Conservation (phyloP, 495 filamentous ascomycete species). For the Pyrenopolyporus hunteri region DNA sequence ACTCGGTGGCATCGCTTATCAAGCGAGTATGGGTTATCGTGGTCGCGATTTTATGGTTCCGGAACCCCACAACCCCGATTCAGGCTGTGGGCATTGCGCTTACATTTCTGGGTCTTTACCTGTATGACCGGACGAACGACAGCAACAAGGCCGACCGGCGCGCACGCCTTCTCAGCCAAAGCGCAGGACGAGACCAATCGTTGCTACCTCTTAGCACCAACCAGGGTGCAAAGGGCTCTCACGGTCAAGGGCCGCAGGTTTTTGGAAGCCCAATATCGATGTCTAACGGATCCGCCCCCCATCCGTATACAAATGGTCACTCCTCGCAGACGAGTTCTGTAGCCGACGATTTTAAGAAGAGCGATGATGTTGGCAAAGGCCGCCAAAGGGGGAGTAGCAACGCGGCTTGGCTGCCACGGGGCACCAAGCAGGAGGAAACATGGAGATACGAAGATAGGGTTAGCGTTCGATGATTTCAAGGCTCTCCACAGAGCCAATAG, state of each 20-base stretch:
- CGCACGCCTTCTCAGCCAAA: slow-evolving; percentile 56
- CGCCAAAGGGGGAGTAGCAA: slow-evolving; percentile 63
- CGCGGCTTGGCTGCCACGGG: slow-evolving; percentile 69
- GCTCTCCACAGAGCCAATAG: not conserved
- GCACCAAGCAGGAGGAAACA: slow-evolving; percentile 81
- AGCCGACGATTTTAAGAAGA: slow-evolving; percentile 63
- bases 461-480: slow-evolving; percentile 16
- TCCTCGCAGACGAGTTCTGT: slow-evolving; percentile 41
- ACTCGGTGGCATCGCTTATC: slow-evolving; percentile 92
- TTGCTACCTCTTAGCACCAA: slow-evolving; percentile 70
- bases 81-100: slow-evolving; percentile 86
- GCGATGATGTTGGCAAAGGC: slow-evolving; percentile 58
- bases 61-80: slow-evolving; percentile 78
- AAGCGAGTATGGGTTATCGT: slow-evolving; percentile 98
- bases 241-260: slow-evolving; percentile 30
- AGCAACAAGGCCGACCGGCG: slow-evolving; percentile 82
- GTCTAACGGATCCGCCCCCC: slow-evolving; percentile 32
- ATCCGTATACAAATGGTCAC: slow-evolving; percentile 47
- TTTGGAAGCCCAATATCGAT: slow-evolving; percentile 45
- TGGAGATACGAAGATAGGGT: slow-evolving; percentile 67
- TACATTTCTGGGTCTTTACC: slow-evolving; percentile 90
- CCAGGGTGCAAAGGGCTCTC: slow-evolving; percentile 22
- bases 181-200: slow-evolving; percentile 49
- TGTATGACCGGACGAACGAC: slow-evolving; percentile 92
- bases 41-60: slow-evolving; percentile 95